These are phyloP conservation scores for Pulicaria dysenterica DNA, from an alignment of 129 eudicot species.

Conservation along the genomic window DNA sequence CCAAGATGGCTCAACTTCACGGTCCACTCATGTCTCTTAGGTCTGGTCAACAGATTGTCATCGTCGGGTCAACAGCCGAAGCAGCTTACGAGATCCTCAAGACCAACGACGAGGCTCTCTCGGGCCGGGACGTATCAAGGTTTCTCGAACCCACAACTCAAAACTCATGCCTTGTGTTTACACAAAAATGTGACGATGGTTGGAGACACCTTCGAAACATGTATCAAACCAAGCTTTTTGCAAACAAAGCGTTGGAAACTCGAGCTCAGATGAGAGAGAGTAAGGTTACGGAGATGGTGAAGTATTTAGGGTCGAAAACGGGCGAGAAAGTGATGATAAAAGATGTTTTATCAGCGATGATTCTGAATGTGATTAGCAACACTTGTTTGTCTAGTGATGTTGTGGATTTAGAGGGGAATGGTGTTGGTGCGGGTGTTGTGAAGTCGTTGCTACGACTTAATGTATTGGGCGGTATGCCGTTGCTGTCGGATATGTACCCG, in stretches of 20 bases:
- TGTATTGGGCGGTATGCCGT: constrained; percentile 23
- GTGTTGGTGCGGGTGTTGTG: constrained; percentile 4
- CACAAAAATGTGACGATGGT: constrained; percentile 23
- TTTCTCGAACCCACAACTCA: constrained; percentile 15
- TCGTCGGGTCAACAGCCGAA: constrained; percentile 44
- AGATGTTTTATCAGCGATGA: constrained; percentile 35
- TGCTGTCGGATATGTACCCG: constrained; percentile 40
- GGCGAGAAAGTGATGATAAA: constrained; percentile 32
- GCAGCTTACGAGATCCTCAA: constrained; percentile 51
- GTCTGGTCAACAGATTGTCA: constrained; percentile 24
- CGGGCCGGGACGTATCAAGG: constrained; percentile 31
- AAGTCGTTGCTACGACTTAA: constrained; percentile 27
- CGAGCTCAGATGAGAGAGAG: constrained; percentile 22
- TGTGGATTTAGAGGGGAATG: constrained; percentile 35
- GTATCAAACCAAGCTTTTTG: constrained; percentile 40
- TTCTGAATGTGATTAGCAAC: constrained; percentile 37
- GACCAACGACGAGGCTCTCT: constrained; percentile 36
- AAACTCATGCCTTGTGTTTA: constrained; percentile 12
- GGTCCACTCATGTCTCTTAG: constrained; percentile 51
- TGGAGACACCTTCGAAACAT: constrained; percentile 33
- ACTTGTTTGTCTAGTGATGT: constrained; percentile 36
- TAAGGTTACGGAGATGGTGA: constrained; percentile 38
- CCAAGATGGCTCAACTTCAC: constrained; percentile 35
- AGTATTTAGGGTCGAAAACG: constrained; percentile 25
- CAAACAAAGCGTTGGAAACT: constrained; percentile 36